Base-by-base conservation (phyloP, 306 rosid genomes). In the Ormosia semicastrata region DNA sequence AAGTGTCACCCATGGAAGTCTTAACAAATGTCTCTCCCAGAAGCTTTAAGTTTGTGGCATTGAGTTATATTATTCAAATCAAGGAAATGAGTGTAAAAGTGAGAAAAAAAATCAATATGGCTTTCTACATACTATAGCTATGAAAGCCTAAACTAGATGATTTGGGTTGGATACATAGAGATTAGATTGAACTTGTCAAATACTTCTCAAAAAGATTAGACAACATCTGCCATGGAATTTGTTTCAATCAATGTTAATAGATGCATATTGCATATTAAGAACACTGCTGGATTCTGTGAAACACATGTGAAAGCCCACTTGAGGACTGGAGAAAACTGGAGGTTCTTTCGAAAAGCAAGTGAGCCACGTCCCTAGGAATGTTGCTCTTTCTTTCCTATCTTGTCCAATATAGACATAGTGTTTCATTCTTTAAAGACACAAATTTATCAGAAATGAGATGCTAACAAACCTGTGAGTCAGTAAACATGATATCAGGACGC, bases 401-500 rank as follows among this genome's bases (percentile, higher is more conserved):
- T 62, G 46, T 72, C 10, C 6, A 75, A 49, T 73, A 57, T 18
- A 12, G 50, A 7, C 50, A 34, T 12, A 60, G 17, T 76, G 34
- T 34, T 71, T 39, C 46, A 60, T 46, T 34, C 13, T 36, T 34
- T 49, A 12, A 63, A 52, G 12, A 37, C 47, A 52, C 47, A 36
- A 4, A 56, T 9, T 63, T 52, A 60, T 34, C 0, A 81, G 30
- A 62, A 82, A 43, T 53, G 75, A 86, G 81, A 63, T 64, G 32
- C 18, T 39, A 76, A 81, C 86, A 8, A 80, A 95, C 98, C 97
- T 96, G 99, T 43, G 91, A 18, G 0, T 92, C 97, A 0, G 80
- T 81, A 88, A 96, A 96, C 47, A 84, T 82, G 53, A 93, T 71
- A 7, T 91, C 97, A 13, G 94, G 86, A 75, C 86, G 83, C 13